Evolutionary conservation across 805 yeast species (phyloP).

Genomic region (Metschnikowia kofuensis): DNA sequence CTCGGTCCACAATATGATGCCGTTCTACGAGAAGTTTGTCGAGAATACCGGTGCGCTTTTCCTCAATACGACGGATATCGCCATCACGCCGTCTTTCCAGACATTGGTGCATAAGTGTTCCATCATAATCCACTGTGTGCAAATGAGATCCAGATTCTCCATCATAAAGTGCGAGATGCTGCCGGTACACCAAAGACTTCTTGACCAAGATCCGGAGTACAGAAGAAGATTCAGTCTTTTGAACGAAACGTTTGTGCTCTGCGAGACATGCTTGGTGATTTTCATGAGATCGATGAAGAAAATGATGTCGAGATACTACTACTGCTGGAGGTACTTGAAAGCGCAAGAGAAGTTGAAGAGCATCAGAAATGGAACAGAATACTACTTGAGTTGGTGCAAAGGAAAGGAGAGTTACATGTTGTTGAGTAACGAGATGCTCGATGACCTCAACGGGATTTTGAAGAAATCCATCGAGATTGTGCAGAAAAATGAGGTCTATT

Average conservation of each 20-base stretch:
- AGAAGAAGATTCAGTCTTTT: constrained; percentile 13
- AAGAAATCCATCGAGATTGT: constrained; percentile 6
- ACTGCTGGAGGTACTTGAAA: constrained; percentile 19
- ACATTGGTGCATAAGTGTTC: constrained; percentile 17
- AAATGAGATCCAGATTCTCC: constrained; percentile 14
- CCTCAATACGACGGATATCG: constrained; percentile 13
- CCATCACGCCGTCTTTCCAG: constrained; percentile 18
- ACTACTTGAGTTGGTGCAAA: constrained; percentile 14
- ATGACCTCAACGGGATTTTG: constrained; percentile 13
- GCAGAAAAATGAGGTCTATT: constrained; percentile 1
- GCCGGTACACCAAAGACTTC: constrained; percentile 9
- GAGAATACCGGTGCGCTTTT: constrained; percentile 9
- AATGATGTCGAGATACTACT: constrained; percentile 17
- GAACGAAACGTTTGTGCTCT: constrained; percentile 11
- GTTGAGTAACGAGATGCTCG: constrained; percentile 14
- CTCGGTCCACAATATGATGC: constrained; percentile 23
- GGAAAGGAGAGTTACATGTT: constrained; percentile 16
- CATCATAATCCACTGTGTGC: constrained; percentile 14
- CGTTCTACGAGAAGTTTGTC: constrained; percentile 14
- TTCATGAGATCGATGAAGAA: constrained; percentile 11
- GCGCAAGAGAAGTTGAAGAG: constrained; percentile 14
- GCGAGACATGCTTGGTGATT: constrained; percentile 12
- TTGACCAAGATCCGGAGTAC: constrained; percentile 7
- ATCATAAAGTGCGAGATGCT: constrained; percentile 9
- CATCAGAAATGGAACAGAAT: constrained; percentile 16